Base-by-base conservation (phyloP, 2,329 filamentous ascomycete species). In the Lachnellula suecica region DNA sequence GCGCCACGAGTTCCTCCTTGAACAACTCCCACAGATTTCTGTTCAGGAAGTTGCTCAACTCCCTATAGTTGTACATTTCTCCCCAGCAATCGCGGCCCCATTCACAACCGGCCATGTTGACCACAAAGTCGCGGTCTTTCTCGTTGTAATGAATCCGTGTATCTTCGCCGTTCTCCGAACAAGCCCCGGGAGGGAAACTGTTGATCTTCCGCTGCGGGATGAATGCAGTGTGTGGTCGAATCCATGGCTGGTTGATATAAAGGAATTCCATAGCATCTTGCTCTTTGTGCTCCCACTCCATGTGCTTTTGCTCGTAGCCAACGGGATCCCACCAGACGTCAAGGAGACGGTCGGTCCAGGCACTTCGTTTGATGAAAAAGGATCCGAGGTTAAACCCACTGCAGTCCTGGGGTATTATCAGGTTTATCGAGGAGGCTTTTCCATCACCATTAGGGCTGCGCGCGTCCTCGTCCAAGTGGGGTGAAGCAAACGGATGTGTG, bases 281-380 rank as follows among this genome's bases (percentile, higher is more conserved):
- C 71, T 99, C 94, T 70, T 97, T 97, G 77, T 99, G 94, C 66
- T 94, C 92, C 94, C 94, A 99, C 57, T 94, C 83, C 92, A 97
- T 97, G 70, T 99, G 94, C 69, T 91, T 95, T 73, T 99, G 94
- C 73, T 99, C 94, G 70, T 99, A 99, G 52, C 88, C 84, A 25
- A 97, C 92, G 0, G 94, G 94, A 66, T 99, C 94, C 94, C 94
- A 99, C 94, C 94, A 99, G 47, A 96, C 81, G 66, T 99, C 94
- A 31, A 99, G 81, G 17, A 99, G 75, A 4, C 91, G 87, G 65
- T 97, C 93, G 0, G 92, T 90, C 90, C 92, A 99, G 23, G 84
- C 77, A 64, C 89, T 90, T 55, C 94, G 85, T 45, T 85, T 84
- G 41, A 97, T 75, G 70, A 99, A 94, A 77, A 99, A 99, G 15